A percentile compares a stretch with the other conserved stretches of the same genome.
These are phyloP conservation scores for Calonectria montana DNA, from an alignment of 2,329 filamentous ascomycete species.

Conservation along the genomic window DNA sequence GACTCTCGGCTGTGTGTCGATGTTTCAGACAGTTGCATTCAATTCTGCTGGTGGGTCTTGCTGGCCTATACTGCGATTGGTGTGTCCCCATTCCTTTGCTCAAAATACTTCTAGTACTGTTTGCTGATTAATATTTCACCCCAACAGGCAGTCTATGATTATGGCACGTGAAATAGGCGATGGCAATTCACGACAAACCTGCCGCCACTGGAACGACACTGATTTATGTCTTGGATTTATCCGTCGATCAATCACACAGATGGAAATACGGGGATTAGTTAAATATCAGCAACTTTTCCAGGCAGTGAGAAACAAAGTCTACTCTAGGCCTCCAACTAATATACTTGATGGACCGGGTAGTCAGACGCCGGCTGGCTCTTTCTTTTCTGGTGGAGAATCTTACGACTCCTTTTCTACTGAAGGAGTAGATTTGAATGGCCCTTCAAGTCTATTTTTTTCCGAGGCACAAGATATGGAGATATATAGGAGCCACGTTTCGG, in stretches of 20 bases:
- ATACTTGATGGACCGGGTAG: not conserved
- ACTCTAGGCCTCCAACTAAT: not conserved
- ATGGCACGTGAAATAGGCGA: not conserved
- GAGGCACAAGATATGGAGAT: slow-evolving; percentile 15
- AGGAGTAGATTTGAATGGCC: not conserved
- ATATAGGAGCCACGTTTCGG: slow-evolving; percentile 23
- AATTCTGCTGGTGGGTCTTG: slow-evolving; percentile 34
- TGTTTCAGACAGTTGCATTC: slow-evolving; percentile 37
- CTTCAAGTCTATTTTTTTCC: slow-evolving; percentile 7
- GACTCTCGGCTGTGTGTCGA: slow-evolving; percentile 31
- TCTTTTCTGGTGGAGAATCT: not conserved
- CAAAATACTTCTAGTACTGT: not conserved
- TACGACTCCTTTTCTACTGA: not conserved
- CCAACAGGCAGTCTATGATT: not conserved
- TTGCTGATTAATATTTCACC: not conserved
- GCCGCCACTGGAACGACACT: slow-evolving; percentile 14
- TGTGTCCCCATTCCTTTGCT: not conserved
- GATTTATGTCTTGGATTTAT: slow-evolving; percentile 5
- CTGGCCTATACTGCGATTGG: slow-evolving; percentile 42
- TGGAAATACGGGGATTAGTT: not conserved
- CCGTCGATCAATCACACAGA: not conserved
- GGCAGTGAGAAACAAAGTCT: slow-evolving; percentile 10
- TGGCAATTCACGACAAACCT: not conserved
- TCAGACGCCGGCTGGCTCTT: not conserved
- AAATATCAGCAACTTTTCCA: slow-evolving; percentile 9